Base-by-base conservation (phyloP, 2,329 filamentous ascomycete genomes). In the Xylariaceae sp. region DNA sequence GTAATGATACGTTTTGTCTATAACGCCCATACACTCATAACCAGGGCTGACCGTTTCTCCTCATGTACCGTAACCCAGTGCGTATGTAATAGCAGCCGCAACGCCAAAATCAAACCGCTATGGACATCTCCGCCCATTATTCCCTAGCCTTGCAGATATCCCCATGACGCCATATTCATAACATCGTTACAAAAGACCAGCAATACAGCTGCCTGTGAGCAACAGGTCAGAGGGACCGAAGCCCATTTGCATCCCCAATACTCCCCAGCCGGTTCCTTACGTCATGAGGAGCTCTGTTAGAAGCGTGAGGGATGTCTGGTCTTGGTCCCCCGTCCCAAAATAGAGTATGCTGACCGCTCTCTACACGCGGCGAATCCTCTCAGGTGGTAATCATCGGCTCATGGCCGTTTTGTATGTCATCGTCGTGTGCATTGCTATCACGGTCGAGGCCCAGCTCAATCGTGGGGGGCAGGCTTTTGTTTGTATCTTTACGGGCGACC, bases 321-420 rank as follows among this genome's bases (percentile, higher is more conserved):
- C n/a, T n/a, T n/a, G n/a, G n/a, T n/a, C n/a, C n/a, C n/a, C n/a
- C n/a, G n/a, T n/a, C n/a, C n/a, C n/a, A n/a, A n/a, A n/a, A n/a
- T n/a, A n/a, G n/a, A n/a, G n/a, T n/a, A n/a, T n/a, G n/a, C n/a
- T n/a, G n/a, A n/a, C n/a, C n/a, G n/a, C n/a, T n/a, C n/a, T 21
- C 31, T 31, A n/a, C 5, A 24, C 14, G 16, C 16, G 14, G 18
- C 7, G 7, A 9, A 14, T 18, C 15, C 13, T 27, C 13, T 64
- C 57, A 76, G 34, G 64, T 71, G 43, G 69, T 76, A 46, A 74
- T 63, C 71, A 76, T 76, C 5, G 66, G 61, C 44, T 58, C 56
- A 34, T 69, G 66, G 8, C 67, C 68, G 40, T 69, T 69, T 30
- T 69, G 62, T 19, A 55, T 45, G 12, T 44, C 38, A 40, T 48